These are phyloP conservation scores for Microdochium trichocladiopsis DNA, from an alignment of 2,329 filamentous ascomycete species.

Conservation along the genomic window DNA sequence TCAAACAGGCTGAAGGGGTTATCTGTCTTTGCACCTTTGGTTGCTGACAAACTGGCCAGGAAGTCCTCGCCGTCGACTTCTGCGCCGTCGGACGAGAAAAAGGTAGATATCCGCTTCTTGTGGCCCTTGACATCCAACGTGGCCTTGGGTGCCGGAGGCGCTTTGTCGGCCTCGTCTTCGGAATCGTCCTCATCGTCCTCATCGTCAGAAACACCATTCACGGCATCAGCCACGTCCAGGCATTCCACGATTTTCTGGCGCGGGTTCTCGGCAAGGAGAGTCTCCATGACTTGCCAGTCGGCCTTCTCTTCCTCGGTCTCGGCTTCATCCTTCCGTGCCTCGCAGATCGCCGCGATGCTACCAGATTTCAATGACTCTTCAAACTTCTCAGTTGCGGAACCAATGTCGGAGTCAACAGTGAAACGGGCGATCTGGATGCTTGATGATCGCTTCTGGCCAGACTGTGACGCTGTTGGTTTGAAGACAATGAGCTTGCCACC, in stretches of 20 bases:
- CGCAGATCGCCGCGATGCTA: slow-evolving; percentile 72
- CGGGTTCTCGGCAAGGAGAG: slow-evolving; percentile 77
- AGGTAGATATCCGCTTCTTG: slow-evolving; percentile 63
- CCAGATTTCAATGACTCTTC: slow-evolving; percentile 75
- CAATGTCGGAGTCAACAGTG: slow-evolving; percentile 77
- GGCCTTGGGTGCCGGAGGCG: slow-evolving; percentile 36
- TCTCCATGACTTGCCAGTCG: slow-evolving; percentile 93
- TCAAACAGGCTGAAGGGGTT: slow-evolving; percentile 88
- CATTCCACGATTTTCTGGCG: slow-evolving; percentile 81
- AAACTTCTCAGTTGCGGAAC: slow-evolving; percentile 78
- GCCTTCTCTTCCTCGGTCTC: slow-evolving; percentile 86
- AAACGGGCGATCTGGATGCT: slow-evolving; percentile 83
- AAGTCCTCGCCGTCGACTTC: slow-evolving; percentile 75
- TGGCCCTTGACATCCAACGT: slow-evolving; percentile 25
- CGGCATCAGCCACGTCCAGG: slow-evolving; percentile 67
- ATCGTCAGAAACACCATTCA: slow-evolving; percentile 38
- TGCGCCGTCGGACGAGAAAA: slow-evolving; percentile 63
- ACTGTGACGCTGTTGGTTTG: slow-evolving; percentile 46
- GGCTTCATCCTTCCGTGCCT: slow-evolving; percentile 67
- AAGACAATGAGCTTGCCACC: slow-evolving; percentile 86
- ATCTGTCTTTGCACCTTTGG: slow-evolving; percentile 87
- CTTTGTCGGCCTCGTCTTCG: slow-evolving; percentile 31
- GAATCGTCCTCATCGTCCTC: slow-evolving; percentile 24
- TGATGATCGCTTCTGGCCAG: slow-evolving; percentile 62
- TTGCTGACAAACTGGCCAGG: slow-evolving; percentile 74